A percentile compares a stretch with the other conserved stretches of the same genome.
Conservation (phyloP, 73 alveolate genomes). For the Tetrahymena borealis region DNA sequence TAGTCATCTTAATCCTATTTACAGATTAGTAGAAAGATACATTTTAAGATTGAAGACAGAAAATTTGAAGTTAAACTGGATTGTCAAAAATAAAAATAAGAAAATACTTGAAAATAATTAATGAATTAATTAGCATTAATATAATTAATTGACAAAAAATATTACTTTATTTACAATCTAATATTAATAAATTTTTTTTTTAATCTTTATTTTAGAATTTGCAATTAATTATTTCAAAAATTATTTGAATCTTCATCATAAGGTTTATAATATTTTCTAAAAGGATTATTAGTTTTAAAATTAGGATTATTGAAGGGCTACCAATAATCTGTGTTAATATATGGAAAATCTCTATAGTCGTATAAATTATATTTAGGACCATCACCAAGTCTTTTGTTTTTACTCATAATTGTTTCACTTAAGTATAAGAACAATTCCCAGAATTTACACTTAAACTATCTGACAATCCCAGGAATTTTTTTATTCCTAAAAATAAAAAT, state of each 20-base stretch:
- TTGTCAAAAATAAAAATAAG: no score
- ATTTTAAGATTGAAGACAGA: no score
- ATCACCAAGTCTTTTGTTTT: constrained; percentile 13
- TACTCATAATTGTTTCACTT: constrained; percentile 39
- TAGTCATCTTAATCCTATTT: no score
- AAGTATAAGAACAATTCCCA: constrained; percentile 30
- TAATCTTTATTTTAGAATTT: neutral
- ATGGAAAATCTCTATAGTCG: neutral
- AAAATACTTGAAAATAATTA: no score
- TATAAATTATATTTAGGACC: neutral
- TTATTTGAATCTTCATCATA: neutral
- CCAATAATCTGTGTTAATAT: neutral
- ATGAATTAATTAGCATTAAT: no score
- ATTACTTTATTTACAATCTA: no score
- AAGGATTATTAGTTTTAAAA: neutral
- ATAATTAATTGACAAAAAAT: no score
- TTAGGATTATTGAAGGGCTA: neutral
- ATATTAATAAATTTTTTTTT: no score
- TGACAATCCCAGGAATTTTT: neutral
- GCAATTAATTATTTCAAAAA: neutral
- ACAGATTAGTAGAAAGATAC: no score
- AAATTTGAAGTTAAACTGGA: no score
- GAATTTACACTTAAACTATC: constrained; percentile 4
- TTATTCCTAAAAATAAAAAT: neutral
- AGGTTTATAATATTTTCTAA: neutral